Conservation (phyloP, 495 filamentous ascomycete genomes). For the Lophiotrema nucula region DNA sequence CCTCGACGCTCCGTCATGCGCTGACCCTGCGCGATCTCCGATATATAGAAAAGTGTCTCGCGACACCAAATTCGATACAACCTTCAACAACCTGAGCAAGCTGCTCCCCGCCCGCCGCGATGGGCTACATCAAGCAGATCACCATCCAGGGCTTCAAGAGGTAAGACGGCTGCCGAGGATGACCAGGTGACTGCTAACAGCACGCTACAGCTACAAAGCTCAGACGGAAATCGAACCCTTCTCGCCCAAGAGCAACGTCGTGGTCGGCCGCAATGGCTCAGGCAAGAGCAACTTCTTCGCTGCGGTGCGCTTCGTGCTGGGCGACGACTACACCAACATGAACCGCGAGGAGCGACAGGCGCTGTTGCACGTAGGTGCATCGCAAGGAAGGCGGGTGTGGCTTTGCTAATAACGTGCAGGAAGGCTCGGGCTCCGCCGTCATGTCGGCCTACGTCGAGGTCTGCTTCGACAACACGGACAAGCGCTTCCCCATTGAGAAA, state of each 20-base stretch:
- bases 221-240: slow-evolving; percentile 98
- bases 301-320: slow-evolving; percentile 96
- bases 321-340: slow-evolving; percentile 96
- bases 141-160: slow-evolving; percentile 99
- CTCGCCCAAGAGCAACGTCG: slow-evolving; percentile 96
- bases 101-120: too few species aligned
- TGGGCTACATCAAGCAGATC: slow-evolving; percentile 99
- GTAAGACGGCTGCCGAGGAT: slow-evolving; percentile 51
- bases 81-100: too few species aligned
- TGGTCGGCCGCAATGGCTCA: slow-evolving; percentile 97
- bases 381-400: not conserved
- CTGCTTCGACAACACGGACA: slow-evolving; percentile 96
- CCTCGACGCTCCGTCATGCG: too few species aligned
- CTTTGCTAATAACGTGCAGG: slow-evolving; percentile 46
- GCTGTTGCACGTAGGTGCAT: slow-evolving; percentile 69
- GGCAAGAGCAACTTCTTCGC: slow-evolving; percentile 99
- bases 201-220: slow-evolving; percentile 84
- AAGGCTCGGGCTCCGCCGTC: slow-evolving; percentile 94
- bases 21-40: too few species aligned
- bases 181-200: not conserved
- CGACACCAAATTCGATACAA: too few species aligned
- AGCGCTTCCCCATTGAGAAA: slow-evolving; percentile 91
- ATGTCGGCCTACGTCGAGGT: slow-evolving; percentile 99
- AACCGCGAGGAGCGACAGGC: slow-evolving; percentile 93
- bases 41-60: too few species aligned